Percentiles rank a stretch among this genome's conserved stretches.
phyloP scores from a whole-genome alignment of 805 yeast genomes.

The Candida andamanensis region DNA sequence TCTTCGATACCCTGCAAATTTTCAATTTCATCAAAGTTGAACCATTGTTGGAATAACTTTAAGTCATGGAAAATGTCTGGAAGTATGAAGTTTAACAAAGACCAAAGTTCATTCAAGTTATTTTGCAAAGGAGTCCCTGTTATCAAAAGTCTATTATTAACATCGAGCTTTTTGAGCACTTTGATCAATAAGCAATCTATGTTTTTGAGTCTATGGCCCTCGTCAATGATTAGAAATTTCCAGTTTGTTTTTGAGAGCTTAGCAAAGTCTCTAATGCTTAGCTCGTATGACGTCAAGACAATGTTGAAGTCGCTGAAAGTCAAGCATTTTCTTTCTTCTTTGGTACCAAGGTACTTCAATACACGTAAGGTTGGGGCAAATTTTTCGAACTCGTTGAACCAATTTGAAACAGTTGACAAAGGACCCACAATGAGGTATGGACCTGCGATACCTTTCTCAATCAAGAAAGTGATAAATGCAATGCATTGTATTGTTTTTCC shows the following conservation, averaged over 20 bases:
- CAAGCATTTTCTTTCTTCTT: constrained; percentile 43
- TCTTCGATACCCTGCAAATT: constrained; percentile 19
- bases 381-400: constrained; percentile 66
- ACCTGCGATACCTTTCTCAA: constrained; percentile 74
- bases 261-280: constrained; percentile 63
- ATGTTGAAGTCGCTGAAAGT: constrained; percentile 35
- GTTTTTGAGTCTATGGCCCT: constrained; percentile 91
- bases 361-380: constrained; percentile 71
- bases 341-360: constrained; percentile 60
- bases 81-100: constrained; percentile 79
- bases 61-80: constrained; percentile 93
- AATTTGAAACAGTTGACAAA: constrained; percentile 77
- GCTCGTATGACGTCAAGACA: constrained; percentile 78
- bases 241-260: constrained; percentile 44
- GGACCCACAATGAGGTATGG: constrained; percentile 81
- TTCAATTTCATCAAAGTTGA: constrained; percentile 67
- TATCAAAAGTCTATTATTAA: constrained; percentile 67
- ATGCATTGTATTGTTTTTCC: constrained; percentile 93
- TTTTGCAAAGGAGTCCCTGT: constrained; percentile 98
- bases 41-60: constrained; percentile 89
- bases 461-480: constrained; percentile 65
- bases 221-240: constrained; percentile 89
- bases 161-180: constrained; percentile 61
- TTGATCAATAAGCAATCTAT: constrained; percentile 70
- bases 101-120: constrained; percentile 87